Evolutionary conservation across 1,284 basidiomycete genomes (phyloP), one percentile per base, ranked within the genome.

Genomic region (Testicularia cyperi): DNA sequence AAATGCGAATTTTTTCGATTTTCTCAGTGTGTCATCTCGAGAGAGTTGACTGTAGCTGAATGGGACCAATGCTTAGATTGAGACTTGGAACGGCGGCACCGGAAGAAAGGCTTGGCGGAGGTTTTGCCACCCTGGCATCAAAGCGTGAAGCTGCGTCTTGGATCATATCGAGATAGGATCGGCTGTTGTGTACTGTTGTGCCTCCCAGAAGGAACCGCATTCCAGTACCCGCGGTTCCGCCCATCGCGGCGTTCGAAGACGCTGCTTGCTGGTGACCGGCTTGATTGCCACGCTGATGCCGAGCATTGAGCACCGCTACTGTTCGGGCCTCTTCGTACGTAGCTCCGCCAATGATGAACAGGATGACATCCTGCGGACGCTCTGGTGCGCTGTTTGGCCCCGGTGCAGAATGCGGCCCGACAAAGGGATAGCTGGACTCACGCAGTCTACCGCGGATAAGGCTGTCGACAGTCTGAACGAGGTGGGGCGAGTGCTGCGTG

Each of bases 401-500:
- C 10, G 30, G 25, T 14, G 20, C 16, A 15, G 48, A 48, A 13
- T 27, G 34, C 4, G 45, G 19, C 6, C 49, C 44, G 18, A 60
- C 38, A 24, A 69, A 97, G 0, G 95, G 92, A 78, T 98, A 92
- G 55, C 85, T 90, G 2, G 85, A 83, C 62, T 97, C 94, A 62
- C 84, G 86, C 56, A 98, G 77, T 35, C 88, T 82, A 12, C 92
- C 94, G 68, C 85, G 90, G 69, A 95, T 83, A 2, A 99, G 79
- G 44, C 88, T 83, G 72, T 99, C 95, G 16, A 98, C 79, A 5
- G 94, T 98, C 72, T 96, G 86, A 0, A 88, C 85, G 3, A 99
- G 80, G 77, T 95, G 92, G 8, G 95, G 95, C 13, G 86, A 87
- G 72, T 98, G 95, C 72, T 98, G 95, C 44, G 92, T 99, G 75